phyloP scores from a whole-genome alignment of 495 filamentous ascomycete genomes.

The Cudoniella acicularis region DNA sequence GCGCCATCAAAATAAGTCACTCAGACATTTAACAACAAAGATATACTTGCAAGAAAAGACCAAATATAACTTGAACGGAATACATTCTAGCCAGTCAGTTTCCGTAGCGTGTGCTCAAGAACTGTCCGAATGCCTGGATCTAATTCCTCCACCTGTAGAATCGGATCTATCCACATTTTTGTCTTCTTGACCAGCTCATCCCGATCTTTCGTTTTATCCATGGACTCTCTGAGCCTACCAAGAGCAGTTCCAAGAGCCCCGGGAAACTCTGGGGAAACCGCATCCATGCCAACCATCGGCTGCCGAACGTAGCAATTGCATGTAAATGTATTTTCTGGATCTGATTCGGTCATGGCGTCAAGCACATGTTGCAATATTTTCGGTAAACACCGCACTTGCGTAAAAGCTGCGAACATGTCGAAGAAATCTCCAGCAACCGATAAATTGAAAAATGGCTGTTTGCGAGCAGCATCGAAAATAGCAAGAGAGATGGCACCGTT shows the following conservation, averaged over 20 bases:
- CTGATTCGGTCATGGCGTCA: conserved; percentile 53
- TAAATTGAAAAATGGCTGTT: conserved; percentile 63
- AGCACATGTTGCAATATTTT: conserved; percentile 77
- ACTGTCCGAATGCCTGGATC: conserved; percentile 66
- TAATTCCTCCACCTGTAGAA: conserved; percentile 53
- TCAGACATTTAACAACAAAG: no score
- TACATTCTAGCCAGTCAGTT: no score
- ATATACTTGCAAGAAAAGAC: no score
- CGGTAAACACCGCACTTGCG: conserved; percentile 54
- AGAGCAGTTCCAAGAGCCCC: conserved; percentile 62
- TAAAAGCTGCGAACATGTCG: conserved; percentile 68
- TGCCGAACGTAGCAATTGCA: conserved; percentile 67
- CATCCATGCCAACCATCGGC: conserved; percentile 61
- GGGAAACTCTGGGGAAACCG: conserved; percentile 68
- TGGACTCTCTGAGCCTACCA: conserved; percentile 47
- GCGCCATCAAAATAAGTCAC: no score
- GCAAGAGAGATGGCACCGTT: conserved; percentile 89
- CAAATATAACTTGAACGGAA: no score
- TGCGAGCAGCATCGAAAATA: conserved; percentile 84
- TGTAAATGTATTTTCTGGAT: conserved; percentile 55
- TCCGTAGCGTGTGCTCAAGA: conserved; percentile 51
- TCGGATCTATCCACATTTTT: conserved; percentile 52
- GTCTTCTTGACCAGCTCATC: conserved; percentile 50
- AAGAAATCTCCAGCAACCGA: conserved; percentile 73
- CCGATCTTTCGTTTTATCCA: conserved; percentile 39